phyloP scores from a whole-genome alignment of 2,329 filamentous ascomycete species.

The Zymoseptoria ardabiliae region DNA sequence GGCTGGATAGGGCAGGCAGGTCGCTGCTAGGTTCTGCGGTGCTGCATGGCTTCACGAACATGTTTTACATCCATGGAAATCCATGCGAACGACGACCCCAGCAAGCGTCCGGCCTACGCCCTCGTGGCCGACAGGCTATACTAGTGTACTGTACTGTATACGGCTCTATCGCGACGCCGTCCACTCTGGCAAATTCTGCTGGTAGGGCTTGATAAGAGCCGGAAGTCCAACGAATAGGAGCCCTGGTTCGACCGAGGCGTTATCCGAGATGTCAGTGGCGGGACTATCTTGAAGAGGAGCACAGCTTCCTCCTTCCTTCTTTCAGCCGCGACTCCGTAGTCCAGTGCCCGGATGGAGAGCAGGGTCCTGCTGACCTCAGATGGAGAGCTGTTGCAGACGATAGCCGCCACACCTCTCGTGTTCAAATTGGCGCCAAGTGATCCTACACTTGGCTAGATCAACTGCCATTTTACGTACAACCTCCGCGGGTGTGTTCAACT shows the following conservation, averaged over 20 bases:
- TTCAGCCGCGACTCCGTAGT: neutral
- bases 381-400: neutral
- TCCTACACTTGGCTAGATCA: neutral
- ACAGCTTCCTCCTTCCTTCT: neutral
- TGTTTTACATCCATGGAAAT: neutral
- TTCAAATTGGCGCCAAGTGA: neutral
- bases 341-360: neutral
- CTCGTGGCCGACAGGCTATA: neutral
- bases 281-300: neutral
- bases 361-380: too few relatives aligned
- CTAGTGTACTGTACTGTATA: too few relatives aligned
- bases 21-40: neutral
- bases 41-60: neutral
- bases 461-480: too few relatives aligned
- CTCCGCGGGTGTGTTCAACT: too few relatives aligned
- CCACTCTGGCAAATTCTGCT: neutral
- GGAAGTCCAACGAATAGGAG: conserved; percentile 1
- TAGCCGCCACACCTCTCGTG: neutral
- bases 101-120: neutral
- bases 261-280: conserved; percentile 3
- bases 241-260: neutral
- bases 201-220: conserved; percentile 1
- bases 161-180: neutral
- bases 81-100: neutral
- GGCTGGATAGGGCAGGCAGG: neutral